Evolutionary conservation across 1,284 basidiomycete genomes (phyloP).

Genomic region (Boletus subluridellus): DNA sequence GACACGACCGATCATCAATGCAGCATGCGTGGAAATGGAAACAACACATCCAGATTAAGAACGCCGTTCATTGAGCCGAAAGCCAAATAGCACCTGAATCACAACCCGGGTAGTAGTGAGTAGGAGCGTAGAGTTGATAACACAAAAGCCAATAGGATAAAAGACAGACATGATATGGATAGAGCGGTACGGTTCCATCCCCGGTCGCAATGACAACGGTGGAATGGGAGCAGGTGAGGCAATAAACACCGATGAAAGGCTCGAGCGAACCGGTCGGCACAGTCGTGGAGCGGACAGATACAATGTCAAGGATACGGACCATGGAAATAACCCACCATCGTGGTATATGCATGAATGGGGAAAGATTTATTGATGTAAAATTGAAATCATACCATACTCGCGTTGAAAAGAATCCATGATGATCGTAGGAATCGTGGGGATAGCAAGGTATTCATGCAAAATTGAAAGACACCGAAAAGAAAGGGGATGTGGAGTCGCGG

Average conservation of each 20-base stretch:
- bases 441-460: slow-evolving; percentile 10
- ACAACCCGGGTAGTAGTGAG: slow-evolving; percentile 5
- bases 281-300: not conserved
- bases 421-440: slow-evolving; percentile 20
- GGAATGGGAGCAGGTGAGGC: not conserved
- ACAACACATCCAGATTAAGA: not conserved
- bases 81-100: slow-evolving; percentile 1
- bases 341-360: slow-evolving; percentile 15
- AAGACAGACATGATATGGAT: not conserved
- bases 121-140: not conserved
- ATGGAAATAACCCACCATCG: not conserved
- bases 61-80: slow-evolving; percentile 1
- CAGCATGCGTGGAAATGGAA: not conserved
- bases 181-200: not conserved
- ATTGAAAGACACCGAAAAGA: slow-evolving; percentile 6
- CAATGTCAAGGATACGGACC: not conserved
- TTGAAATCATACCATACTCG: slow-evolving; percentile 1
- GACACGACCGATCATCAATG: not conserved
- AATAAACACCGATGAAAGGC: not conserved
- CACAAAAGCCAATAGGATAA: not conserved
- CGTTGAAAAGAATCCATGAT: slow-evolving; percentile 17
- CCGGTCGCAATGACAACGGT: not conserved
- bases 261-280: not conserved
- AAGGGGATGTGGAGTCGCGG: not conserved
- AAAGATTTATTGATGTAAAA: slow-evolving; percentile 8